Evolutionary conservation across 2,329 filamentous ascomycete species (phyloP), one percentile per base, ranked within the genome.

Genomic region (Dryadomyces quercus-mongolicae): DNA sequence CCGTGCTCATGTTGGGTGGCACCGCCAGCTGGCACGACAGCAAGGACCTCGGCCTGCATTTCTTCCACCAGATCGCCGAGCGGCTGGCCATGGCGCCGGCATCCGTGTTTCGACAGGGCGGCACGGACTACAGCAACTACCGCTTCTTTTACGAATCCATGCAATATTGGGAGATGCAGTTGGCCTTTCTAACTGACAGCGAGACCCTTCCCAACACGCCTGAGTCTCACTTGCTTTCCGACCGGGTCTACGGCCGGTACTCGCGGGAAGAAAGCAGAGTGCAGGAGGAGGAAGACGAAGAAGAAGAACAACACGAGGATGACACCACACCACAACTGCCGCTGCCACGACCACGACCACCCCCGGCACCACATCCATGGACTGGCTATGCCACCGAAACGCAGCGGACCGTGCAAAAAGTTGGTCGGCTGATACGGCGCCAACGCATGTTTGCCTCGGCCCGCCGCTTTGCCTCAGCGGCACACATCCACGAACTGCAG

Each of bases 121-220:
- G 75, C 9, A 43, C 40, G 13, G 21, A 43, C 20, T 70, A 73
- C 36, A 51, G 49, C 47, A 60, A 51, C 55, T 57, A 57, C 53
- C 58, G 53, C 5, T 80, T 80, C 61, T 78, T 78, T 58, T 71
- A 78, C 56, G 74, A 79, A 60, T 74, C 75, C 21, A 64, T 80
- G 44, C 73, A 79, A 51, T 77, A 79, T 58, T 80, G 77, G 77
- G 77, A 80, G 59, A 80, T 80, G 77, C 67, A 78, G 3, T 71
- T 78, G 51, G 75, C 75, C 0, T 80, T 78, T 58, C 74, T 80
- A 22, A 73, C 70, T 55, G 70, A 71, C 59, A 70, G 69, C 51
- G 66, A 59, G 49, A 65, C 65, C 0, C 65, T 69, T 40, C 66
- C 65, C 55, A 64, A 62, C 1, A 63, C 68, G 12, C 66, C 66